Evolutionary conservation across 225 moss, liverwort and hornwort genomes (phyloP), one percentile per base, ranked within the genome.

Genomic region (Marchantia polymorpha): DNA sequence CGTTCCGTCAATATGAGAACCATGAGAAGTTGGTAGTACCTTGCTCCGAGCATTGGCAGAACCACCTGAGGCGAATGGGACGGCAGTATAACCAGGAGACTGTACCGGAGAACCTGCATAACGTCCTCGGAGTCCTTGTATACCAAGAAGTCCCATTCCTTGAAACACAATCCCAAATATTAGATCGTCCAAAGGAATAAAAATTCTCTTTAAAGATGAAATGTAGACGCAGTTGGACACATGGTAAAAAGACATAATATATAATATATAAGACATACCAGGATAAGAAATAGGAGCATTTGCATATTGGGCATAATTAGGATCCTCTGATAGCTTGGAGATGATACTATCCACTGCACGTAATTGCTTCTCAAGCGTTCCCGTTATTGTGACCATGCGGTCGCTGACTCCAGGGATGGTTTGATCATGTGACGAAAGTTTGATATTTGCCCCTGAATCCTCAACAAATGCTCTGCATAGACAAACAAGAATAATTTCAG

Each of bases 341-440:
- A 87, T 76, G 48, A 89, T 89, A 81, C 84, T 84, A 51, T 84
- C 87, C 15, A 89, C 87, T 48, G 89, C 89, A 74, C 84, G 72
- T 48, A 89, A 80, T 60, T 85, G 89, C 68, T 89, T 87, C 54
- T 86, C 89, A 51, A 89, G 56, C 19, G 89, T 84, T 76, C 89
- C 89, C 52, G 87, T 85, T 63, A 89, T 87, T 58, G 86, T 87
- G 26, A 89, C 84, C 81, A 89, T 67, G 0, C 89, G 84, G 73
- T 86, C 87, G 69, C 69, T 89, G 8, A 87, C 80, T 52, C 87
- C 89, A 59, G 82, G 75, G 31, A 83, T 83, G 66, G 87, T 76
- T 67, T 89, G 89, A 39, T 89, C 89, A 47, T 89, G 89, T 17
- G 89, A 83, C 54, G 89, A 89, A 5, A 89, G 78, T 67, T 89